Evolutionary conservation across 2,329 filamentous ascomycete species (phyloP).

Genomic region (Gaeumannomyces sp.): DNA sequence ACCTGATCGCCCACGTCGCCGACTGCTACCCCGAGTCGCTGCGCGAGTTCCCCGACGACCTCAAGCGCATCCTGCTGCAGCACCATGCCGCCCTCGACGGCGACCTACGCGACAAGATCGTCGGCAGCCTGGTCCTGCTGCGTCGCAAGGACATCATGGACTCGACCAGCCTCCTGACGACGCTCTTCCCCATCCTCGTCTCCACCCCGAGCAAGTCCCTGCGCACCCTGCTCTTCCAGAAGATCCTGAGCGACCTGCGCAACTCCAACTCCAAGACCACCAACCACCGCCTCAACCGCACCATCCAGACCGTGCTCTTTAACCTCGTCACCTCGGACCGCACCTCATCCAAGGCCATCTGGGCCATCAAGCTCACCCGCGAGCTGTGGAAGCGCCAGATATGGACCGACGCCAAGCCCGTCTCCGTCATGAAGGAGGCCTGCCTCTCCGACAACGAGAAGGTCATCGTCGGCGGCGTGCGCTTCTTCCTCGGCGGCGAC

Average conservation of each 20-base stretch:
- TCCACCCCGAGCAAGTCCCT: slow-evolving; percentile 84
- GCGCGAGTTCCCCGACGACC: slow-evolving; percentile 67
- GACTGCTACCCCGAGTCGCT: slow-evolving; percentile 87
- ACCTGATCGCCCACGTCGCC: slow-evolving; percentile 88
- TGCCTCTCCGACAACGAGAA: slow-evolving; percentile 85
- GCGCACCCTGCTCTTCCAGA: slow-evolving; percentile 73
- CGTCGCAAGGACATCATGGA: slow-evolving; percentile 89
- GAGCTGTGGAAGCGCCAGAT: slow-evolving; percentile 96
- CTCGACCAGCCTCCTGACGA: slow-evolving; percentile 75
- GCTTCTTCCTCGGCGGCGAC: slow-evolving; percentile 94
- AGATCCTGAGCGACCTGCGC: slow-evolving; percentile 86
- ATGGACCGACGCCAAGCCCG: slow-evolving; percentile 85
- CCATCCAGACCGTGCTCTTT: slow-evolving; percentile 87
- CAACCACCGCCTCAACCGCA: slow-evolving; percentile 89
- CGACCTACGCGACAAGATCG: slow-evolving; percentile 89
- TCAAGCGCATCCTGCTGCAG: slow-evolving; percentile 72
- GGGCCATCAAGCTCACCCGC: slow-evolving; percentile 91
- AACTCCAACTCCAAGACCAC: slow-evolving; percentile 79
- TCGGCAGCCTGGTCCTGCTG: slow-evolving; percentile 80
- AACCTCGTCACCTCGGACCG: slow-evolving; percentile 85
- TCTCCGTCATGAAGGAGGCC: slow-evolving; percentile 98
- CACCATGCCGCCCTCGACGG: slow-evolving; percentile 79
- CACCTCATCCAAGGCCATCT: slow-evolving; percentile 78
- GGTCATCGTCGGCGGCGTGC: slow-evolving; percentile 77
- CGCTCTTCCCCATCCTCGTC: slow-evolving; percentile 89